A percentile compares a stretch with the other conserved stretches of the same genome.
Evolutionary conservation across 495 filamentous ascomycete genomes (phyloP).

Genomic region (Penicillium ucsense): DNA sequence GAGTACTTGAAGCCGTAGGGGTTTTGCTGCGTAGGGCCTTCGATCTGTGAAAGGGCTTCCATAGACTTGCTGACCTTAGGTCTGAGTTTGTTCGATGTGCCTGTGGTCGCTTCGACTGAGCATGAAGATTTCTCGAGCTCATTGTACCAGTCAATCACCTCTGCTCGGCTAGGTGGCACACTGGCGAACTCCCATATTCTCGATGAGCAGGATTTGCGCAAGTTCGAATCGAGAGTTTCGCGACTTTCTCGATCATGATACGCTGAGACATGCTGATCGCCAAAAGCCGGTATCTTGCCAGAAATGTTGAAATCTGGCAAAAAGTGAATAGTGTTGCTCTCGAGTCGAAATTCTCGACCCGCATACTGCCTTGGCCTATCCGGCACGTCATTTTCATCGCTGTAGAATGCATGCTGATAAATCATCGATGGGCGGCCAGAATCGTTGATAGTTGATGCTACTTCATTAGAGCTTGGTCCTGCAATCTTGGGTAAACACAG

Average conservation of each 20-base stretch:
- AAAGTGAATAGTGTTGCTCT: conserved; percentile 63
- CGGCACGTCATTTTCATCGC: conserved; percentile 79
- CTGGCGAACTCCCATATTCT: conserved; percentile 36
- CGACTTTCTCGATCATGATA: conserved; percentile 41
- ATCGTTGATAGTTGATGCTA: conserved; percentile 20
- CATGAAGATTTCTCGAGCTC: conserved; percentile 18
- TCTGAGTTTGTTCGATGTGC: conserved; percentile 1
- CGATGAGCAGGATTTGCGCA: conserved; percentile 28
- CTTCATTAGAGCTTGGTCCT: conserved; percentile 21
- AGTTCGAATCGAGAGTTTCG: conserved; percentile 36
- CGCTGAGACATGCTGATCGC: conserved; percentile 33
- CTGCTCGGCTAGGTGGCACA: conserved; percentile 57
- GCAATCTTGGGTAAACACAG: conserved; percentile 18
- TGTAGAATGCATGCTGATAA: conserved; percentile 83
- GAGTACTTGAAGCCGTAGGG: conserved; percentile 80
- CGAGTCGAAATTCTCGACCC: conserved; percentile 74
- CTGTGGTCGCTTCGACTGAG: background rate
- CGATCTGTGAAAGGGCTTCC: conserved; percentile 68
- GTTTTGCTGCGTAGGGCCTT: conserved; percentile 79
- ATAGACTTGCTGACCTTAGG: conserved; percentile 4
- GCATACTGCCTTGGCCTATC: conserved; percentile 73
- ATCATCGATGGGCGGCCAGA: conserved; percentile 46
- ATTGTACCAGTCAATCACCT: conserved; percentile 62
- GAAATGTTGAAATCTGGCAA: conserved; percentile 69
- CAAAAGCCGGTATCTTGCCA: conserved; percentile 45